Base-by-base conservation (phyloP, 2,329 filamentous ascomycete genomes). In the Hypoxylon sp. region DNA sequence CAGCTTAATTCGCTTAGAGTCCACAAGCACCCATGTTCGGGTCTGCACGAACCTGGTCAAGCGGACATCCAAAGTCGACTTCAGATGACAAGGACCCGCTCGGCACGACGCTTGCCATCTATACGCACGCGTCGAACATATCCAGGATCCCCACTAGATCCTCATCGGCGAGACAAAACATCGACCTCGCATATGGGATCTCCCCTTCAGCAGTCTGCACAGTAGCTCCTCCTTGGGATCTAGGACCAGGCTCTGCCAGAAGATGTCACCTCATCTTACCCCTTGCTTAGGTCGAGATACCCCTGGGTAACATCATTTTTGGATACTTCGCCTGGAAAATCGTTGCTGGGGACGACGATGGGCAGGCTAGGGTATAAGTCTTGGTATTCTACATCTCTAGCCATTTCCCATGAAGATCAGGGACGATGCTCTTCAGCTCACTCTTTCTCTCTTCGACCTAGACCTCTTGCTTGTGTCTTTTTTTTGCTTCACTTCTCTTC, bases 81-180 rank as follows among this genome's bases (percentile, higher is more conserved):
- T 70, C 68, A 62, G 68, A 68, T 68, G 65, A 46, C 61, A 68
- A 44, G 67, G 67, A 56, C 27, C 7, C 50, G 6, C 42, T 67
- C 63, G 63, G 63, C 60, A 58, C 56, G 51, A 19, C 51, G 48
- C 47, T 61, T 61, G 29, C 60, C 57, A 70, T 62, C 48, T 58
- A 27, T 42, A 47, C 53, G 31, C 48, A 56, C 53, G 29, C 27
- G 17, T 55, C 21, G 32, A 65, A 65, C 48, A 54, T 51, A 10
- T 54, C 55, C 55, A 60, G 57, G 55, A 51, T 52, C 48, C 48
- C 17, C 50, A 62, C 53, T 52, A 17, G 55, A 62, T 60, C 56
- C 50, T 65, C 42, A 21, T 29, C 52, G 48, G 13, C 42, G 39
- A 64, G 51, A 42, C 56, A 60, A 55, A 60, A 62, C 51, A 48